Evolutionary conservation across 2,329 filamentous ascomycete genomes (phyloP).

Genomic region (Bipolaris bicolor): DNA sequence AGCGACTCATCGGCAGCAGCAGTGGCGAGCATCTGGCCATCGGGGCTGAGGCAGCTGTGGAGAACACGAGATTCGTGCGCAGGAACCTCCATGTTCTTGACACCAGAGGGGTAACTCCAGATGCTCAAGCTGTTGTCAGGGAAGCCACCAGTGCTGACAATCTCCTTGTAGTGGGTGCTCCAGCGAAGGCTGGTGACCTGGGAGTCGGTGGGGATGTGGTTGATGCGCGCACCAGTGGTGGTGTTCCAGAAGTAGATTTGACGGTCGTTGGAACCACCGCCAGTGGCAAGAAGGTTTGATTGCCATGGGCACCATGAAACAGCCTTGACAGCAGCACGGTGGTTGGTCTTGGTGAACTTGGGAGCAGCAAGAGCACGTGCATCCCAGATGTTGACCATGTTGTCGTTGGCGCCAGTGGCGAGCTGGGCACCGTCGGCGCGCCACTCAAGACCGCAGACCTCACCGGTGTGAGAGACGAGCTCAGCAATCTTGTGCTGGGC

Average conservation of each 20-base stretch:
- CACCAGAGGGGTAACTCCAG: slow-evolving; percentile 97
- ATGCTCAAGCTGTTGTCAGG: slow-evolving; percentile 99
- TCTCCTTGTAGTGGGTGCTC: slow-evolving; percentile 97
- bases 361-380: slow-evolving; percentile 89
- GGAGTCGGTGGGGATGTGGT: slow-evolving; percentile 98
- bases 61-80: slow-evolving; percentile 96
- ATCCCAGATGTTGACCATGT: slow-evolving; percentile 99
- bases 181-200: slow-evolving; percentile 96
- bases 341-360: slow-evolving; percentile 99
- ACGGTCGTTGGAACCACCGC: slow-evolving; percentile 93
- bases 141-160: slow-evolving; percentile 96
- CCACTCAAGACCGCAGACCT: slow-evolving; percentile 98
- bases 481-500: slow-evolving; percentile 98
- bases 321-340: slow-evolving; percentile 98
- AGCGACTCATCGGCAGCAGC: slow-evolving; percentile 94
- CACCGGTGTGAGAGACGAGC: slow-evolving; percentile 94
- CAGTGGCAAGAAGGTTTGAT: slow-evolving; percentile 93
- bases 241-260: slow-evolving; percentile 99
- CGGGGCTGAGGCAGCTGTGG: slow-evolving; percentile 94
- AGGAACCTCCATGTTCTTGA: slow-evolving; percentile 97
- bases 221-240: slow-evolving; percentile 93
- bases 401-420: slow-evolving; percentile 97
- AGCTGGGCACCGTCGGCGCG: slow-evolving; percentile 94
- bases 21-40: slow-evolving; percentile 97
- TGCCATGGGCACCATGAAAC: slow-evolving; percentile 99